phyloP scores from a whole-genome alignment of 495 filamentous ascomycete genomes.

The Tuber magnatum region DNA sequence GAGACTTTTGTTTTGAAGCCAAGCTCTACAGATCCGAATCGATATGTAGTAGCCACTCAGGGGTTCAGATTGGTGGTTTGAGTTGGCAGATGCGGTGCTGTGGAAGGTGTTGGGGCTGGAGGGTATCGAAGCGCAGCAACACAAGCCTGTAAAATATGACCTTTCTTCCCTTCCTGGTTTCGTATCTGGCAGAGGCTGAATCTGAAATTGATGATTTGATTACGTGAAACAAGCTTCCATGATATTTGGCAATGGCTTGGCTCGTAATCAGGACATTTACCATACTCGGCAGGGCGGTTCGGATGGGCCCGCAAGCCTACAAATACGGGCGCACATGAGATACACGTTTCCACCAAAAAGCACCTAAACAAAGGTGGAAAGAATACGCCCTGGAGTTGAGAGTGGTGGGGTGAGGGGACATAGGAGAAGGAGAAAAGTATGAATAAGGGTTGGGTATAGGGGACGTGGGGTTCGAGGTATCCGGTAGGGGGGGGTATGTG shows the following conservation, averaged over 20 bases:
- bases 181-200: background rate
- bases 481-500: too few relatives aligned
- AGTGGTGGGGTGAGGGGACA: too few relatives aligned
- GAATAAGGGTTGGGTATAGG: too few relatives aligned
- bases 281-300: background rate
- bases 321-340: background rate
- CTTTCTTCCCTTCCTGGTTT: background rate
- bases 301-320: background rate
- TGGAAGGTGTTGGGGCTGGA: background rate
- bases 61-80: conserved; percentile 40
- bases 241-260: background rate
- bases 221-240: background rate
- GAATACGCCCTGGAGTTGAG: too few relatives aligned
- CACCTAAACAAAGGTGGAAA: too few relatives aligned
- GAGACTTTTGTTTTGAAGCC: conserved; percentile 62
- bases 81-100: background rate
- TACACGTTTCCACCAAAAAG: background rate
- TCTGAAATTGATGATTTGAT: background rate
- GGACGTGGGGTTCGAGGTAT: too few relatives aligned
- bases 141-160: background rate
- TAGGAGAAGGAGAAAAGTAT: too few relatives aligned
- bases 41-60: conserved; percentile 40
- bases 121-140: background rate
- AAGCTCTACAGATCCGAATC: conserved; percentile 43
- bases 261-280: background rate